A percentile compares a stretch with the other conserved stretches of the same genome.
Conservation (phyloP, 441 rosid genomes). For the Eutrema salsugineum region DNA sequence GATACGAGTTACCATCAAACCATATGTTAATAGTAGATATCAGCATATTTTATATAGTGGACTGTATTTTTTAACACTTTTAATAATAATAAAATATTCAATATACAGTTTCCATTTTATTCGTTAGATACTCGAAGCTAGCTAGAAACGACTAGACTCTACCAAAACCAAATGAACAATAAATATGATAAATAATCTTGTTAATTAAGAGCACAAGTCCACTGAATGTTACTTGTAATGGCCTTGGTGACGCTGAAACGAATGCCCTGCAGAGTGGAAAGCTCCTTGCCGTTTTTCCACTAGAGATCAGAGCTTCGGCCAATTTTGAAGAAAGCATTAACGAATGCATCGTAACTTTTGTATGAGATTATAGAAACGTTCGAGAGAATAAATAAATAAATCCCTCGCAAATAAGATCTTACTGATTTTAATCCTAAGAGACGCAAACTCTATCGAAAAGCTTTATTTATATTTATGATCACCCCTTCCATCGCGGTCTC, state of each 20-base stretch:
- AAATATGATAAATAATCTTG: not conserved
- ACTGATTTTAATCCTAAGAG: not conserved
- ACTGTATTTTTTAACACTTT: not conserved
- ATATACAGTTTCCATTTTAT: not conserved
- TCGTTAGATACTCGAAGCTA: not conserved
- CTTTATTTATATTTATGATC: slow-evolving; percentile 6
- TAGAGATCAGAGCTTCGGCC: slow-evolving; percentile 14
- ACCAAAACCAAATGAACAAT: not conserved
- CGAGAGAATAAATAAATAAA: not conserved
- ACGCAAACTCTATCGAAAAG: slow-evolving; percentile 1
- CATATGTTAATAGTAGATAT: not conserved
- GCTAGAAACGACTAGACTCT: not conserved
- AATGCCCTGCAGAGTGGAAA: slow-evolving; percentile 9
- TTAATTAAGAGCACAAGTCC: not conserved
- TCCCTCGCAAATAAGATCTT: not conserved
- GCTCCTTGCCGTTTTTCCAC: slow-evolving; percentile 24
- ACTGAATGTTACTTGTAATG: slow-evolving; percentile 24
- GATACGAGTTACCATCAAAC: not conserved
- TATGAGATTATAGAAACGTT: not conserved
- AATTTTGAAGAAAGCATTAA: slow-evolving; percentile 19
- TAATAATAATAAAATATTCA: not conserved
- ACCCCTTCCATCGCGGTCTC: not conserved
- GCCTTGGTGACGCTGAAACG: slow-evolving; percentile 38
- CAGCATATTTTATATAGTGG: not conserved
- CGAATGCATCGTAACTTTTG: slow-evolving; percentile 6